Percentiles rank a stretch among this genome's conserved stretches.
phyloP scores from a whole-genome alignment of 2,329 filamentous ascomycete species.

The Cercospora sesami region DNA sequence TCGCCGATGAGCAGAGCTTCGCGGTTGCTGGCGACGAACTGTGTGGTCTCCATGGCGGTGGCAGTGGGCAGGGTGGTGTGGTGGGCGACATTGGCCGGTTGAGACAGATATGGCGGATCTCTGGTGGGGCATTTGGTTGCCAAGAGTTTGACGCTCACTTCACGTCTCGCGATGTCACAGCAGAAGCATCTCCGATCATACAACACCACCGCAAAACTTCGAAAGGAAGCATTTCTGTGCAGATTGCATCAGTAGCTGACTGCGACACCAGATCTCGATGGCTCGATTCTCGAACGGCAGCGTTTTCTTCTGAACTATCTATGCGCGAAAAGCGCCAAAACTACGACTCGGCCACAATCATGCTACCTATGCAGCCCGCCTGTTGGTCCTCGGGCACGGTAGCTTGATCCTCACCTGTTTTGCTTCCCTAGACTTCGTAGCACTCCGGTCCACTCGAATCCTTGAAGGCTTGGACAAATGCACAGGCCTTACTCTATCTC shows the following conservation, averaged over 20 bases:
- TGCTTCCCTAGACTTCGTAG: not conserved
- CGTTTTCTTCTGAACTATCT: too few species aligned
- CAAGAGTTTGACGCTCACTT: not conserved
- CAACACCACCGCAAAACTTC: too few species aligned
- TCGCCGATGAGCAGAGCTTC: conserved; percentile 87
- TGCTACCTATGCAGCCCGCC: not conserved
- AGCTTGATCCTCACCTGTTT: not conserved
- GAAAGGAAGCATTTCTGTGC: too few species aligned
- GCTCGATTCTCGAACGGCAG: too few species aligned
- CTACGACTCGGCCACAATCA: not conserved
- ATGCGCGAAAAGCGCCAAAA: not conserved
- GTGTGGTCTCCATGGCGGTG: conserved; percentile 81
- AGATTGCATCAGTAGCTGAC: not conserved
- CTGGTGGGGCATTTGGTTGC: conserved; percentile 6
- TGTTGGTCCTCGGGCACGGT: not conserved
- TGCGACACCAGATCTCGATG: not conserved
- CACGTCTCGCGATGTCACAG: not conserved
- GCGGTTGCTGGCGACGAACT: conserved; percentile 74
- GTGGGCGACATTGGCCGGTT: not conserved
- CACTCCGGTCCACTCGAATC: not conserved
- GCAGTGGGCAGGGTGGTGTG: not conserved
- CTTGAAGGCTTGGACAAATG: not conserved
- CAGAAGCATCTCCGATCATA: not conserved
- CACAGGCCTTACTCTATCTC: not conserved
- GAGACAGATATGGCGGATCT: conserved; percentile 4